A percentile compares a stretch with the other conserved stretches of the same genome.
These are phyloP conservation scores for Jamesozyma spencerorum DNA, from an alignment of 805 yeast species.

Conservation along the genomic window DNA sequence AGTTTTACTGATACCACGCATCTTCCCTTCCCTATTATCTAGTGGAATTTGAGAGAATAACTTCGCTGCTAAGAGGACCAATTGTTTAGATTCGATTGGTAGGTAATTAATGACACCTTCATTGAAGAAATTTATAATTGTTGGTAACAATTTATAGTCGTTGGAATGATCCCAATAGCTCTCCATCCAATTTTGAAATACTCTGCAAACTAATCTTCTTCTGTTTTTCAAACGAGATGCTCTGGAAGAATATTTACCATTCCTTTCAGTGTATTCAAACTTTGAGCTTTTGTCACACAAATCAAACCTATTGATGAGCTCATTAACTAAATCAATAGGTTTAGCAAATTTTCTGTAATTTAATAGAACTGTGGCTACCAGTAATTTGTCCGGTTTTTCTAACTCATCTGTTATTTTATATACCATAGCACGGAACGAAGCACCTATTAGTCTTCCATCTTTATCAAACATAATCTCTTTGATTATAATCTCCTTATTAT, in stretches of 20 bases:
- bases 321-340: constrained; percentile 59
- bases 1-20: not conserved
- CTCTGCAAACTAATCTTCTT: constrained; percentile 55
- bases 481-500: constrained; percentile 18
- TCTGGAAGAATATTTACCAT: constrained; percentile 33
- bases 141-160: constrained; percentile 56
- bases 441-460: constrained; percentile 51
- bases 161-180: constrained; percentile 69
- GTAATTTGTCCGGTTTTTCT: constrained; percentile 54
- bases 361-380: constrained; percentile 64
- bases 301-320: constrained; percentile 58
- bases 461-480: constrained; percentile 35
- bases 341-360: constrained; percentile 65
- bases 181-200: constrained; percentile 80
- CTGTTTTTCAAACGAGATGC: constrained; percentile 46
- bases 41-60: constrained; percentile 34
- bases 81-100: constrained; percentile 56
- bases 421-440: constrained; percentile 61
- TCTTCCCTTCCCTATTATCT: not conserved
- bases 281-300: constrained; percentile 31
- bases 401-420: constrained; percentile 58
- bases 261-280: constrained; percentile 28
- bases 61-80: constrained; percentile 55
- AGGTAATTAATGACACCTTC: constrained; percentile 56
- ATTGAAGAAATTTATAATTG: constrained; percentile 67